Percentiles rank a stretch among this genome's conserved stretches.
These are phyloP conservation scores for Codiaeum variegatum DNA, from an alignment of 441 rosid genomes.

Conservation along the genomic window DNA sequence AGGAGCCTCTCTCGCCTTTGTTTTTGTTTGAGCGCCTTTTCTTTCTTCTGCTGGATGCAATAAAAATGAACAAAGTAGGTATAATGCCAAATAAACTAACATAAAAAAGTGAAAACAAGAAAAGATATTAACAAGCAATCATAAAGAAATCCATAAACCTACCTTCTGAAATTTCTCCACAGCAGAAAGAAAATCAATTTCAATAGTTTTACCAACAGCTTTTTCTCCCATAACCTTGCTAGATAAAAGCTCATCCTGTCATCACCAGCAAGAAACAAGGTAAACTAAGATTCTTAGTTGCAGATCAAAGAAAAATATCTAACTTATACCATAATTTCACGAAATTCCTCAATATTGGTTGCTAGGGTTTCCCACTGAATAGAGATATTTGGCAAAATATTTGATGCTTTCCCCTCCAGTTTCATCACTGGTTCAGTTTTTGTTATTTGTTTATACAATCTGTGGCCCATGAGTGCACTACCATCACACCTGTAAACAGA, in stretches of 20 bases:
- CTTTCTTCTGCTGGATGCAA: constrained; percentile 54
- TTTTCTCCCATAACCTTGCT: constrained; percentile 48
- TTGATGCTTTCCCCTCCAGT: constrained; percentile 32
- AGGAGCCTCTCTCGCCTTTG: constrained; percentile 51
- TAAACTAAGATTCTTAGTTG: constrained; percentile 15
- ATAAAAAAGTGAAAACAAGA: neutral
- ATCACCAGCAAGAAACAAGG: constrained; percentile 22
- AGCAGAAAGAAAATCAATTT: constrained; percentile 47
- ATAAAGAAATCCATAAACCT: constrained; percentile 11
- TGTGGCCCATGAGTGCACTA: constrained; percentile 52
- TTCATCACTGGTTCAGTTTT: constrained; percentile 29
- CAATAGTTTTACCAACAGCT: constrained; percentile 49
- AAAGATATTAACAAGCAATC: constrained; percentile 7
- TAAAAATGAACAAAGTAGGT: constrained; percentile 10
- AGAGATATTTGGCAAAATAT: constrained; percentile 24
- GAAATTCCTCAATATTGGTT: constrained; percentile 64
- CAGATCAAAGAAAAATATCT: constrained; percentile 15
- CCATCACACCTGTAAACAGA: constrained; percentile 64
- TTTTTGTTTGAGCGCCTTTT: constrained; percentile 53
- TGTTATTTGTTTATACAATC: constrained; percentile 61
- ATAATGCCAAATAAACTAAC: neutral
- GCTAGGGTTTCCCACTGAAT: constrained; percentile 76
- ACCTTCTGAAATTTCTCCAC: constrained; percentile 69
- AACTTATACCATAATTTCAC: constrained; percentile 48
- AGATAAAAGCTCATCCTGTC: constrained; percentile 60